Base-by-base conservation (phyloP, 2,329 filamentous ascomycete species). In the Colletotrichum sp. region DNA sequence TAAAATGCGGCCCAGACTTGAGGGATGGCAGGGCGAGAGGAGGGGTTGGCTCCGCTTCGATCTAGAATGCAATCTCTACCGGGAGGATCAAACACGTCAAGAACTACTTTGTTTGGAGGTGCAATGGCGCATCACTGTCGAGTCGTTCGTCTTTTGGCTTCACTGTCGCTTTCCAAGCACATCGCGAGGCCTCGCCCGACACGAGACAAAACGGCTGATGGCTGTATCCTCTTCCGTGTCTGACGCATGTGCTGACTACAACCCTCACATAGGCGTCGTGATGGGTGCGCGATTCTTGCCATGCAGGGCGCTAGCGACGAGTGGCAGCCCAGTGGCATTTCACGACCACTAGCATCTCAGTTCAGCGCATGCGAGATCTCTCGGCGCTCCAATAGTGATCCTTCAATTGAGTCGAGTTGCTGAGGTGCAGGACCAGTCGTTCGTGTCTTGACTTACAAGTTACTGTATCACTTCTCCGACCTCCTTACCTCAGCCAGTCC, bases 51-150 rank as follows among this genome's bases (percentile, higher is more conserved):
- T 32, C 64, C 44, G 28, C 57, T 57, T 44, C 36, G 70, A 69
- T 65, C 32, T 69, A 36, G 57, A 44, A 59, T 63, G 63, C 28
- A 60, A 76, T 68, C 59, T 65, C 44, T 34, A 65, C 52, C 72
- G 62, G 72, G 49, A 75, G 52, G 72, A 75, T 71, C 62, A 71
- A 71, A 66, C 68, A 66, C 9, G 26, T 64, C 66, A 65, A 74
- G 39, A 71, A 66, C 13, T 62, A 57, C 57, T 28, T 57, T 70
- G 66, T 64, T 57, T 59, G 39, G 44, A 49, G 65, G 28, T 30
- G 44, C 15, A 26, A 24, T 44, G 62, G 24, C 32, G 9, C 12
- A 44, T 16, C 34, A 24, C 34, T 10, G n/a, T 15, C 24, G 18
- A 21, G 18, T 32, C 30, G 30, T n/a, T 18, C 28, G 32, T 21